A percentile compares a stretch with the other conserved stretches of the same genome.
These are phyloP conservation scores for Arthroderma uncinatum DNA, from an alignment of 2,329 filamentous ascomycete species.

Conservation along the genomic window DNA sequence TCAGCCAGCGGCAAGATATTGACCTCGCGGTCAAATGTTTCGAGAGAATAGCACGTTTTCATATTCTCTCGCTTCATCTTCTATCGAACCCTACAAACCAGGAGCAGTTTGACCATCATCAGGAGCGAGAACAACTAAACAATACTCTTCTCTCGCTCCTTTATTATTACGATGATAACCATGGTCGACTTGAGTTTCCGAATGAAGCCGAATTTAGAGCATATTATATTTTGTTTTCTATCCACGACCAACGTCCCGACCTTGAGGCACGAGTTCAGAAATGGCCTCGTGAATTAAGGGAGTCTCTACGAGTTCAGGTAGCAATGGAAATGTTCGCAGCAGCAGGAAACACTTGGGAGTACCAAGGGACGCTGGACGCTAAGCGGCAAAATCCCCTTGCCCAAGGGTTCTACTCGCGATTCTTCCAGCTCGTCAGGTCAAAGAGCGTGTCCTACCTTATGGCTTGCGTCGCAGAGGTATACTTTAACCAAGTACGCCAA, in stretches of 20 bases:
- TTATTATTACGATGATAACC: conserved; percentile 49
- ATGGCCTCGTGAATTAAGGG: conserved; percentile 41
- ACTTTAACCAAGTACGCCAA: conserved; percentile 49
- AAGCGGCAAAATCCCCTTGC: conserved; percentile 42
- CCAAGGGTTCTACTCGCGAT: conserved; percentile 47
- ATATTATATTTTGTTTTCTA: conserved; percentile 49
- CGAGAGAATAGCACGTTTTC: conserved; percentile 53
- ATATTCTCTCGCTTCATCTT: conserved; percentile 51
- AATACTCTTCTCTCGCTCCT: conserved; percentile 51
- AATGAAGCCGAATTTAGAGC: conserved; percentile 55
- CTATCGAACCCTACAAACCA: conserved; percentile 42
- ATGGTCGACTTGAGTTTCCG: conserved; percentile 38
- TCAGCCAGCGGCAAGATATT: conserved; percentile 47
- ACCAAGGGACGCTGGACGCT: conserved; percentile 42
- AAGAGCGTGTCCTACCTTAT: conserved; percentile 49
- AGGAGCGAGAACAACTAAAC: conserved; percentile 54
- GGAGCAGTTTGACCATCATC: conserved; percentile 45
- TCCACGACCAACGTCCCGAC: conserved; percentile 42
- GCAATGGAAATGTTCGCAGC: conserved; percentile 48
- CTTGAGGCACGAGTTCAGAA: conserved; percentile 48
- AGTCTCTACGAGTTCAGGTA: conserved; percentile 43
- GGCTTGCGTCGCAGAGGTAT: conserved; percentile 53
- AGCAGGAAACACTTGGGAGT: conserved; percentile 43
- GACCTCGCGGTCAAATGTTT: conserved; percentile 48
- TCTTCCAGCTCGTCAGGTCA: conserved; percentile 48